Evolutionary conservation across 208 protist genomes (phyloP).

Genomic region (Acanthamoeba sp.): DNA sequence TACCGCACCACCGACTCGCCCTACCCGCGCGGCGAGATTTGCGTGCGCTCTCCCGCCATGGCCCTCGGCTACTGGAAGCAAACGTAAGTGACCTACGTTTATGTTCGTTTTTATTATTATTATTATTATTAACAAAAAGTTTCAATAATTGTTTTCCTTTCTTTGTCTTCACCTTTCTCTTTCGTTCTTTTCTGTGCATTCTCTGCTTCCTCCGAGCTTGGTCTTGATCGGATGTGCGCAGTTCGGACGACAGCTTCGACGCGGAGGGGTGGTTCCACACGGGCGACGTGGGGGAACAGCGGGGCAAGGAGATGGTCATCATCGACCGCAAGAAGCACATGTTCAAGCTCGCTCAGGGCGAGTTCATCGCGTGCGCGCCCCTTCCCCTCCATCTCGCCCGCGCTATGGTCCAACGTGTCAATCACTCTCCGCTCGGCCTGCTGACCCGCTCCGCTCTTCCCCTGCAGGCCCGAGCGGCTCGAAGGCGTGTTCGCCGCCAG

Average conservation of each 20-base stretch:
- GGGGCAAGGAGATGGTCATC: neutral
- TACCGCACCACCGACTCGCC: constrained; percentile 24
- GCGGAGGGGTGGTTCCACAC: constrained; percentile 65
- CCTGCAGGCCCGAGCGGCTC: neutral
- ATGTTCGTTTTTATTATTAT: no score
- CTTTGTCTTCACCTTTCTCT: neutral
- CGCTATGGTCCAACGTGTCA: no score
- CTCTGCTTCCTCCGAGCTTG: neutral
- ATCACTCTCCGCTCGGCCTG: no score
- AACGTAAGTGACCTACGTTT: constrained; percentile 23
- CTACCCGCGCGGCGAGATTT: constrained; percentile 47
- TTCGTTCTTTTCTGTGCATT: neutral
- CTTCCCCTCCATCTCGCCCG: neutral
- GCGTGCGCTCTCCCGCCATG: constrained; percentile 64
- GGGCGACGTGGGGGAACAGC: constrained; percentile 46
- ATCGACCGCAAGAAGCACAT: constrained; percentile 73
- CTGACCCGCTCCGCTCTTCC: neutral
- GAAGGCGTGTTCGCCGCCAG: constrained; percentile 18
- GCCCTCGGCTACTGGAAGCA: constrained; percentile 73
- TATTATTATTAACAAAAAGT: no score
- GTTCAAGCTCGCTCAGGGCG: constrained; percentile 67
- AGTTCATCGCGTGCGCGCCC: constrained; percentile 17
- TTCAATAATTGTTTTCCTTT: neutral
- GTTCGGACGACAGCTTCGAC: constrained; percentile 55
- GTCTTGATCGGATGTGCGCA: neutral